Evolutionary conservation across 2,329 filamentous ascomycete genomes (phyloP).

Genomic region (Graphilbum fragrans): DNA sequence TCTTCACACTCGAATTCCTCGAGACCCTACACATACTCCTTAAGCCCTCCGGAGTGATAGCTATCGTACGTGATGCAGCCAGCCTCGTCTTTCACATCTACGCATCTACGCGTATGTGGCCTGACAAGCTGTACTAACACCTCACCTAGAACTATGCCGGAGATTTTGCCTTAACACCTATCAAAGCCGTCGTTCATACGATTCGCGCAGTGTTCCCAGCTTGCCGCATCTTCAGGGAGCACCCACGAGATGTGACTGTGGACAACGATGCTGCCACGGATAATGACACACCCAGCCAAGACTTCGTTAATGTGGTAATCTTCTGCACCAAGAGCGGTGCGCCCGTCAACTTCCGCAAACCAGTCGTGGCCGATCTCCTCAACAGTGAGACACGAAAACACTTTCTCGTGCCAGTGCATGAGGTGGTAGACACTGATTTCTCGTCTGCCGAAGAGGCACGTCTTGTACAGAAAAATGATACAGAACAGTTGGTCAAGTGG

Average conservation of each 20-base stretch:
- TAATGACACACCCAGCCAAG: conserved; percentile 28
- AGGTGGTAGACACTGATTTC: conserved; percentile 46
- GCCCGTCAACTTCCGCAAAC: conserved; percentile 46
- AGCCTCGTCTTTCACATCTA: background rate
- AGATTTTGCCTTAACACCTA: conserved; percentile 65
- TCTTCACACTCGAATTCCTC: conserved; percentile 84
- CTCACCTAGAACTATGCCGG: conserved; percentile 75
- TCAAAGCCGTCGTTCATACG: conserved; percentile 69
- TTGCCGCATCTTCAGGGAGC: conserved; percentile 84
- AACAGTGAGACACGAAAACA: conserved; percentile 56
- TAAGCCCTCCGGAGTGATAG: conserved; percentile 68
- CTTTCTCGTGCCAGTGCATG: conserved; percentile 61
- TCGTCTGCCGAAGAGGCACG: conserved; percentile 30
- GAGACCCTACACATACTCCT: conserved; percentile 57
- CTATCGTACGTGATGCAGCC: conserved; percentile 67
- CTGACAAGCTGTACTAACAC: background rate
- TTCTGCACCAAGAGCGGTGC: conserved; percentile 63
- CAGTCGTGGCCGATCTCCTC: conserved; percentile 54
- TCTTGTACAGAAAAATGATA: conserved; percentile 51
- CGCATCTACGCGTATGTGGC: background rate
- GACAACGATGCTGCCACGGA: conserved; percentile 28
- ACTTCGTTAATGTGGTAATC: conserved; percentile 94
- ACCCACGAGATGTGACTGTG: conserved; percentile 35
- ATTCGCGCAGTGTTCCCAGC: conserved; percentile 74
- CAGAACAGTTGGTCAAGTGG: conserved; percentile 53